Percentiles rank a stretch among this genome's conserved stretches.
Evolutionary conservation across 202 grass and related monocot species (phyloP).

Genomic region (Schoenoplectus tabernaemontani): DNA sequence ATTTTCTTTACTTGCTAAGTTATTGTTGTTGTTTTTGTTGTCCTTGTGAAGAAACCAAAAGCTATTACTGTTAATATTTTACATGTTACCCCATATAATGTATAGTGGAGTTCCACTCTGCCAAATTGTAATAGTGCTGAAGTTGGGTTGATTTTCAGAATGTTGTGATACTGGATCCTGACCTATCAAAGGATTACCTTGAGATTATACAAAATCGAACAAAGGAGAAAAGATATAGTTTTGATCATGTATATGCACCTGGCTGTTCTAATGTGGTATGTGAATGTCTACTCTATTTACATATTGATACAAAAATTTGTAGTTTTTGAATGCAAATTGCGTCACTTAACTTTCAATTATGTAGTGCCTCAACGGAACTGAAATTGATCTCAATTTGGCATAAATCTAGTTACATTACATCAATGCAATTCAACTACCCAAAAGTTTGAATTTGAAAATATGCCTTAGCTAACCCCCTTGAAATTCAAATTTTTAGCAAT

Average conservation of each 20-base stretch:
- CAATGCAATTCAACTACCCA: not conserved
- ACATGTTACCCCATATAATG: not conserved
- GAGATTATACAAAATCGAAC: slow-evolving; percentile 91
- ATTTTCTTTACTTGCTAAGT: slow-evolving; percentile 14
- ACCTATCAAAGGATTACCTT: slow-evolving; percentile 94
- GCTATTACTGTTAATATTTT: not conserved
- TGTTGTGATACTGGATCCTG: slow-evolving; percentile 89
- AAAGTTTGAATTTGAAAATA: not conserved
- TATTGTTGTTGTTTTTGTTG: slow-evolving; percentile 15
- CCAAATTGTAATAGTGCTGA: slow-evolving; percentile 1
- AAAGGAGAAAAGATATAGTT: slow-evolving; percentile 87
- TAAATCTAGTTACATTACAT: not conserved
- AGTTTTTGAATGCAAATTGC: not conserved
- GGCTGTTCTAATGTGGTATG: slow-evolving; percentile 80
- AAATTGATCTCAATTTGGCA: not conserved
- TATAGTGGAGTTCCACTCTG: not conserved
- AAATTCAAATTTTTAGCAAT: slow-evolving; percentile 16
- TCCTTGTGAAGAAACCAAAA: not conserved
- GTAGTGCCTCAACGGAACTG: not conserved
- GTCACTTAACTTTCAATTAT: no score
- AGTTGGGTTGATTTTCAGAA: slow-evolving; percentile 41
- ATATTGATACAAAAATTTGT: not conserved
- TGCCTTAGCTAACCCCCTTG: not conserved
- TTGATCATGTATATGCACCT: slow-evolving; percentile 88
- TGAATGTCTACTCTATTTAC: not conserved